phyloP scores from a whole-genome alignment of 495 filamentous ascomycete species.

The Penicillium flavigenum region DNA sequence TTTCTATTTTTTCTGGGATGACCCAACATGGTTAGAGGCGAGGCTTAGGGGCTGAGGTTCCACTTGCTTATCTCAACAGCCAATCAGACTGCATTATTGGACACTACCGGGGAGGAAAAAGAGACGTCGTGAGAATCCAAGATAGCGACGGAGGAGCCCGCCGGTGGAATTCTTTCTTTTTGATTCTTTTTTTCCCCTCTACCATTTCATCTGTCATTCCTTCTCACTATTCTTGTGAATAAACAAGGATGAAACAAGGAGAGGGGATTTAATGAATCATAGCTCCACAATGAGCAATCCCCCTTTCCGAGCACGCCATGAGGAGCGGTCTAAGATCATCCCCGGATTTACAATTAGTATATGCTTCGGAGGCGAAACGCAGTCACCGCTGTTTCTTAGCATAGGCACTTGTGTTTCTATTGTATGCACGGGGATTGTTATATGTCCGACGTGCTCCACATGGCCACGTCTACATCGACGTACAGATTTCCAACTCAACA shows the following conservation, averaged over 20 bases:
- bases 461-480: conserved; percentile 9
- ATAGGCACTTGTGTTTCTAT: background rate
- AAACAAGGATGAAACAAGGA: background rate
- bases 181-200: background rate
- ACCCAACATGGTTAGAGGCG: conserved; percentile 12
- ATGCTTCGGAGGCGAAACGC: conserved; percentile 5
- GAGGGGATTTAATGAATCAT: conserved; percentile 2
- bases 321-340: conserved; percentile 10
- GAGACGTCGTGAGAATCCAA: background rate
- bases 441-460: conserved; percentile 5
- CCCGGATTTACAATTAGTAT: conserved; percentile 16
- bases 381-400: conserved; percentile 19
- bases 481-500: background rate
- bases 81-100: conserved; percentile 16
- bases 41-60: conserved; percentile 17
- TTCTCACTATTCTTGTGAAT: background rate
- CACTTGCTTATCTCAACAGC: conserved; percentile 33
- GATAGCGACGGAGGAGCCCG: background rate
- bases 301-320: conserved; percentile 36
- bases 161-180: background rate
- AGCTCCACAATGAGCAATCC: conserved; percentile 31
- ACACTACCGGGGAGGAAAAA: background rate
- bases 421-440: background rate
- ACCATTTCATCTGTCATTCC: background rate
- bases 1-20: conserved; percentile 11